Evolutionary conservation across 2,329 filamentous ascomycete species (phyloP).

Genomic region (Diaporthe velutina): DNA sequence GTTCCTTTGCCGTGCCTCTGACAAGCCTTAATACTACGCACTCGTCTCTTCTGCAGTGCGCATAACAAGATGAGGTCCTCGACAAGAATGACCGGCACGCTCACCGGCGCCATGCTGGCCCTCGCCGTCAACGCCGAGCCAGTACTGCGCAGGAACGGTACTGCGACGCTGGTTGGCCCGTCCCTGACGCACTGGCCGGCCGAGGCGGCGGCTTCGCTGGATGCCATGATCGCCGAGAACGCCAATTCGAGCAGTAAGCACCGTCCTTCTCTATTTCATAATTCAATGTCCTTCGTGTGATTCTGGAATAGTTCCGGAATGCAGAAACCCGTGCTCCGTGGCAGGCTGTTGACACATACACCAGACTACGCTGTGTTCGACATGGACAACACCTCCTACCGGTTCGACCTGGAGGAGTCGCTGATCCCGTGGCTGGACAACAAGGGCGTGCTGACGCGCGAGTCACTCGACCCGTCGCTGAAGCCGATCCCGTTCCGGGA

Average conservation of each 20-base stretch:
- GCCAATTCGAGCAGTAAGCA: constrained; percentile 48
- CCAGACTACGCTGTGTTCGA: constrained; percentile 55
- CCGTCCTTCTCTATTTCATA: too few relatives aligned
- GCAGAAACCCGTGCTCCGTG: not conserved
- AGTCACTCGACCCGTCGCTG: constrained; percentile 55
- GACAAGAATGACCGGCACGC: constrained; percentile 17
- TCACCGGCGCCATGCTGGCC: constrained; percentile 27
- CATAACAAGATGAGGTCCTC: constrained; percentile 13
- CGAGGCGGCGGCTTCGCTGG: constrained; percentile 50
- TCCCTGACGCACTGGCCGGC: constrained; percentile 52
- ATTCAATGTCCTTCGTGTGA: not conserved
- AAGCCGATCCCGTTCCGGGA: constrained; percentile 58
- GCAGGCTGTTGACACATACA: not conserved
- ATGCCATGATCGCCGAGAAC: constrained; percentile 54
- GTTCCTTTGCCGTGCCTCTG: not conserved
- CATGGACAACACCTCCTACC: constrained; percentile 61
- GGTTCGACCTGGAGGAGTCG: constrained; percentile 58
- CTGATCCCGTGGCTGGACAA: constrained; percentile 58
- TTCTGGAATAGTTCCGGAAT: not conserved
- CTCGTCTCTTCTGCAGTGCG: not conserved
- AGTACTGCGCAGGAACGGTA: constrained; percentile 11
- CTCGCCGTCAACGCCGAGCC: constrained; percentile 17
- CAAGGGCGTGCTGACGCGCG: constrained; percentile 55
- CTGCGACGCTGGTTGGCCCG: constrained; percentile 37
- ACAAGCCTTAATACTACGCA: not conserved